Percentiles rank a stretch among this genome's conserved stretches.
Evolutionary conservation across 1,284 basidiomycete genomes (phyloP).

Genomic region (Moesziomyces globuligerus): DNA sequence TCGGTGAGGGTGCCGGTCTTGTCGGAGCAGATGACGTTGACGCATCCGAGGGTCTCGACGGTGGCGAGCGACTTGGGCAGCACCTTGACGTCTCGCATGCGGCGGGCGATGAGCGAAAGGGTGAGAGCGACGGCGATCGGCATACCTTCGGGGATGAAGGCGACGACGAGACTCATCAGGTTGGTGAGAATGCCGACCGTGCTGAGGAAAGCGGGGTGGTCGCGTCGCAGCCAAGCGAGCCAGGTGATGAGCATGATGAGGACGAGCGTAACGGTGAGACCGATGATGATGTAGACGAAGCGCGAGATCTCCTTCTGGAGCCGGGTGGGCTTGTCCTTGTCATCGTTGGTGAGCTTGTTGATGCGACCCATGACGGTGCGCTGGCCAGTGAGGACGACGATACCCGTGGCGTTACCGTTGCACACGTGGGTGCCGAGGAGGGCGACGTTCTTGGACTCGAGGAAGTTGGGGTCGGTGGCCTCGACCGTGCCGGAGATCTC

Average conservation of each 20-base stretch:
- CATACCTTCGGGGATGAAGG: slow-evolving; percentile 75
- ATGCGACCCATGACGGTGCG: slow-evolving; percentile 71
- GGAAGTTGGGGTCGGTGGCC: slow-evolving; percentile 71
- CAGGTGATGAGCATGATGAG: slow-evolving; percentile 72
- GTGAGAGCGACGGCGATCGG: slow-evolving; percentile 78
- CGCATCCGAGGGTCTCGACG: slow-evolving; percentile 76
- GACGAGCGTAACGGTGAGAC: slow-evolving; percentile 72
- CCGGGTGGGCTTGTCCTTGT: slow-evolving; percentile 71
- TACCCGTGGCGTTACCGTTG: slow-evolving; percentile 73
- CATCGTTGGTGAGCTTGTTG: slow-evolving; percentile 47
- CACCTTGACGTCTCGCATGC: slow-evolving; percentile 78
- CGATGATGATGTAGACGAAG: slow-evolving; percentile 70
- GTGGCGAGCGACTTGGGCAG: slow-evolving; percentile 74
- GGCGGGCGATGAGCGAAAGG: slow-evolving; percentile 77
- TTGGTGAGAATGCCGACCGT: slow-evolving; percentile 73
- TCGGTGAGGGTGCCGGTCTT: slow-evolving; percentile 80
- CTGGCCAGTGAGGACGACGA: slow-evolving; percentile 74
- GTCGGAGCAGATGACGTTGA: slow-evolving; percentile 77
- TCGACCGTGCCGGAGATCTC: slow-evolving; percentile 72
- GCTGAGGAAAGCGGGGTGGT: slow-evolving; percentile 73
- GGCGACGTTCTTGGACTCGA: slow-evolving; percentile 73
- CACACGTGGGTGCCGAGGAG: slow-evolving; percentile 75
- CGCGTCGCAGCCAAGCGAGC: slow-evolving; percentile 70
- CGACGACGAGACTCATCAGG: slow-evolving; percentile 76
- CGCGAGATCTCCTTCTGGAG: slow-evolving; percentile 70